These are phyloP conservation scores for Maudiozyma pseudohumilis DNA, from an alignment of 805 yeast species.

Conservation along the genomic window DNA sequence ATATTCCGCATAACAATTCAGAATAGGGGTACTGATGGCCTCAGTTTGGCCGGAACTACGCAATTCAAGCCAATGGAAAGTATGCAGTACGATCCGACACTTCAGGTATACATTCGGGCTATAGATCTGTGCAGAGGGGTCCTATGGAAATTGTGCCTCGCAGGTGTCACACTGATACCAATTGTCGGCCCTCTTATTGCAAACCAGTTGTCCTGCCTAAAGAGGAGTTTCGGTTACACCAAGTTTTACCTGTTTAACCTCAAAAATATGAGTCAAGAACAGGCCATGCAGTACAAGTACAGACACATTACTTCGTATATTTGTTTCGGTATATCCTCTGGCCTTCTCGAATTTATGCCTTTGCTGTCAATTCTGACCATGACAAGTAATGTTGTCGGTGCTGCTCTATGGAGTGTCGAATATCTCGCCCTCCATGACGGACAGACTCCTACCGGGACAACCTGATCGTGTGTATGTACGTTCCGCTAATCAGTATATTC, in stretches of 20 bases:
- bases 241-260: constrained; percentile 15
- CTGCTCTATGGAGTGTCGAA: constrained; percentile 48
- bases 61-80: not conserved
- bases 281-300: constrained; percentile 28
- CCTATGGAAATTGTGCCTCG: constrained; percentile 1
- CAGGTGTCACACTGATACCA: constrained; percentile 25
- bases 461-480: not conserved
- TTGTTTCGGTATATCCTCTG: constrained; percentile 44
- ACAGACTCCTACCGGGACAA: not conserved
- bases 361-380: constrained; percentile 42
- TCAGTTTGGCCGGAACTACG: constrained; percentile 4
- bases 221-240: constrained; percentile 23
- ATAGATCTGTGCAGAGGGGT: constrained; percentile 9
- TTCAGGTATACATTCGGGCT: constrained; percentile 7
- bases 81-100: constrained; percentile 2
- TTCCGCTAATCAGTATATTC: not conserved
- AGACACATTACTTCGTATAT: constrained; percentile 32
- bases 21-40: not conserved
- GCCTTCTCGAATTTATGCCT: constrained; percentile 46
- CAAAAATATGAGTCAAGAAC: constrained; percentile 15
- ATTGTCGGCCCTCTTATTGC: constrained; percentile 27
- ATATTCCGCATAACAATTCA: constrained; percentile 4
- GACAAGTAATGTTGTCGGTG: constrained; percentile 51
- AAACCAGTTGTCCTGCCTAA: constrained; percentile 20
- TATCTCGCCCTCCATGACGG: not conserved